Conservation (phyloP, 805 yeast genomes). For the Candida vaughaniae region DNA sequence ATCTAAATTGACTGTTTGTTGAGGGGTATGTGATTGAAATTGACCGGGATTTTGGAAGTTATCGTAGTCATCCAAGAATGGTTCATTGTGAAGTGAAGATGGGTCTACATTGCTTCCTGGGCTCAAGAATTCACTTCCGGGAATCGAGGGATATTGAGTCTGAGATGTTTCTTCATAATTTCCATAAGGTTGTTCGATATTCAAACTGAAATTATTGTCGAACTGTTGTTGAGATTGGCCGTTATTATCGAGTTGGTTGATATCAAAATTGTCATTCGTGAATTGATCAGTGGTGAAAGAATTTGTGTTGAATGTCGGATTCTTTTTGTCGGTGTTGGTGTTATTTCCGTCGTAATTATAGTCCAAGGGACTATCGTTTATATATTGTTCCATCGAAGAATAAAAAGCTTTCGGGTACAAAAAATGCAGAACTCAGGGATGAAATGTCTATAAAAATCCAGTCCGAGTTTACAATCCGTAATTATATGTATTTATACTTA, state of each 20-base stretch:
- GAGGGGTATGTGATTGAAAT: conserved; percentile 10
- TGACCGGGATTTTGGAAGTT: conserved; percentile 8
- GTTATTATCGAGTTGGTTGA: not conserved
- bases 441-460: no score
- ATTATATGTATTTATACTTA: no score
- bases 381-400: conserved; percentile 36
- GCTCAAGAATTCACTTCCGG: conserved; percentile 15
- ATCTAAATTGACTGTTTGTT: conserved; percentile 29
- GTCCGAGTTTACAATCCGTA: no score
- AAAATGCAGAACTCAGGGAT: no score
- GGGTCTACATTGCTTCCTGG: conserved; percentile 10
- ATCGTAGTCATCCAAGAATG: conserved; percentile 32
- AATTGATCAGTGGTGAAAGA: not conserved
- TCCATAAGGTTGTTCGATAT: conserved; percentile 15
- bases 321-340: conserved; percentile 5
- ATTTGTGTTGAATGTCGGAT: conserved; percentile 1
- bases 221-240: not conserved
- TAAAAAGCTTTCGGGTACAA: no score
- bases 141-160: conserved; percentile 13
- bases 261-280: not conserved
- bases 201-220: conserved; percentile 13
- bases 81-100: conserved; percentile 21
- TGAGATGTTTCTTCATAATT: conserved; percentile 2
- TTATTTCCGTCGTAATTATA: conserved; percentile 8
- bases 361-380: conserved; percentile 34